Evolutionary conservation across 129 eudicot genomes (phyloP).

Genomic region (Centaurea solstitialis): DNA sequence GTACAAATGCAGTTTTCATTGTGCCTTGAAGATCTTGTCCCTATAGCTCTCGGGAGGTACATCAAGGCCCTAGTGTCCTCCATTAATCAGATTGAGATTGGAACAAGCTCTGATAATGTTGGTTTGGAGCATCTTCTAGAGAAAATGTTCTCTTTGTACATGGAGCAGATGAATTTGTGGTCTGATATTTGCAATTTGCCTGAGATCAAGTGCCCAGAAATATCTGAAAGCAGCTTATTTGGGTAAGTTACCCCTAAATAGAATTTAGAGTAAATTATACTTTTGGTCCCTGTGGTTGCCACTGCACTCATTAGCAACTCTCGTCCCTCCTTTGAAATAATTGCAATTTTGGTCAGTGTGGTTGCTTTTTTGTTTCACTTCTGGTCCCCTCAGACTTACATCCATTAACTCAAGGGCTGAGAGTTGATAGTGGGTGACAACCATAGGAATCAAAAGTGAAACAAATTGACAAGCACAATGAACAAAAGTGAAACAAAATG

Average conservation of each 20-base stretch:
- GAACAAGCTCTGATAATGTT: slow-evolving; percentile 37
- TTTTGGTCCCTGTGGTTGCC: too few species aligned
- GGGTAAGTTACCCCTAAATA: slow-evolving; percentile 50
- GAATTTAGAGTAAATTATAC: too few species aligned
- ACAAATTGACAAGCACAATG: too few species aligned
- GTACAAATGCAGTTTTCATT: slow-evolving; percentile 75
- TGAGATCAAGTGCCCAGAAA: slow-evolving; percentile 78
- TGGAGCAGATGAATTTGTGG: slow-evolving; percentile 92
- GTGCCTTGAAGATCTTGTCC: slow-evolving; percentile 98
- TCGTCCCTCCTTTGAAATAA: too few species aligned
- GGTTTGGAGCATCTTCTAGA: slow-evolving; percentile 65
- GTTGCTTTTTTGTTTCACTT: too few species aligned
- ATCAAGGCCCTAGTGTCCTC: slow-evolving; percentile 68
- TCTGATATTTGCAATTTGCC: slow-evolving; percentile 78
- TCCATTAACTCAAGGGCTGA: too few species aligned
- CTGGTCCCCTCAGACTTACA: too few species aligned
- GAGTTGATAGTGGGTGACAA: too few species aligned
- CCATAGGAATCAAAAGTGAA: too few species aligned
- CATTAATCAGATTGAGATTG: slow-evolving; percentile 45
- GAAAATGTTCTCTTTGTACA: slow-evolving; percentile 79
- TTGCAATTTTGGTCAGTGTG: too few species aligned
- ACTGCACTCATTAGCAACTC: too few species aligned
- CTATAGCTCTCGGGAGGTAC: slow-evolving; percentile 92
- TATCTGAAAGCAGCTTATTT: slow-evolving; percentile 79
- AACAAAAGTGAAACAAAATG: too few species aligned